Evolutionary conservation across 257 asterid genomes (phyloP).

Genomic region (Capsicum pubescens): DNA sequence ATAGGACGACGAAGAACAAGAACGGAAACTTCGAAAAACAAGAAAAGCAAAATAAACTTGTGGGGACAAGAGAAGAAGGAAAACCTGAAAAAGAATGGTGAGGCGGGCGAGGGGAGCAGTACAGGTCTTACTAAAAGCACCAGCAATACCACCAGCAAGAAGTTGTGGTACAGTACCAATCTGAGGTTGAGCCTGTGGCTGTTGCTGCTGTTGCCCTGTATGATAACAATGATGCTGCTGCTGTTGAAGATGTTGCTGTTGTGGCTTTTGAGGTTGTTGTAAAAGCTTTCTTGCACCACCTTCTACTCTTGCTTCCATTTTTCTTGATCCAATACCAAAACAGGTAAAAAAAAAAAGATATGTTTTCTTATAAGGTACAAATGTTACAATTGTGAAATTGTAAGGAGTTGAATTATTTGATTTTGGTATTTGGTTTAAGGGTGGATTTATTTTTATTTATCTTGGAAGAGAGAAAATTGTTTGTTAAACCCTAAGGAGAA

Average conservation of each 20-base stretch:
- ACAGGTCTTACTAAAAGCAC: constrained; percentile 95
- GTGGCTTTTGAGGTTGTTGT: constrained; percentile 38
- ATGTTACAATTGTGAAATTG: neutral
- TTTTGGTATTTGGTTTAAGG: neutral
- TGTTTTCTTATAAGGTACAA: neutral
- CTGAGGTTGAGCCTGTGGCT: constrained; percentile 55
- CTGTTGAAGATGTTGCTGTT: constrained; percentile 43
- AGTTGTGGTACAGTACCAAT: constrained; percentile 89
- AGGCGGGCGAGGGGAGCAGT: constrained; percentile 96
- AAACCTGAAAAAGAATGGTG: constrained; percentile 91
- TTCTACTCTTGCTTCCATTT: constrained; percentile 89
- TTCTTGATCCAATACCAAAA: neutral
- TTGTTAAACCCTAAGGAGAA: constrained; percentile 22
- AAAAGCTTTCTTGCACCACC: constrained; percentile 76
- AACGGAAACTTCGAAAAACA: neutral
- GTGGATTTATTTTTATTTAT: neutral
- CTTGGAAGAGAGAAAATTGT: neutral
- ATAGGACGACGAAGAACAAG: no score
- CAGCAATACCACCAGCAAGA: constrained; percentile 94
- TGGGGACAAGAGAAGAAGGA: neutral
- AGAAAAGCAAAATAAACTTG: neutral
- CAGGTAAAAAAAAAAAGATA: neutral
- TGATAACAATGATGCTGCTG: constrained; percentile 39
- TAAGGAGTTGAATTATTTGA: neutral
- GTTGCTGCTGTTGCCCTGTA: constrained; percentile 50